Conservation (phyloP, 495 filamentous ascomycete genomes). For the Penicillium paradoxum region DNA sequence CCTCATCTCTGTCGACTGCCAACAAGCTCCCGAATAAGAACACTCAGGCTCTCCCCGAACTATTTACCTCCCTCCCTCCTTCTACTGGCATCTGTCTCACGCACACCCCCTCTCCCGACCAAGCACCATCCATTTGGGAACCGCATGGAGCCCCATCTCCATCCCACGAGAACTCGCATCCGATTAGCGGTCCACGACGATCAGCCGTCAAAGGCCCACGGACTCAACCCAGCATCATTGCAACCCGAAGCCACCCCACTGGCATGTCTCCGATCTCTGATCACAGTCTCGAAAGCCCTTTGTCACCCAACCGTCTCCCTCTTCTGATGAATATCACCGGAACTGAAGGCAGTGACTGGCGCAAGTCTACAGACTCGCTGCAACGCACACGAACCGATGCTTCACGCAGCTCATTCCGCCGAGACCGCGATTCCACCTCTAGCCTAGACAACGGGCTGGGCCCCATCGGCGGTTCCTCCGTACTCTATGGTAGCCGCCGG, state of each 20-base stretch:
- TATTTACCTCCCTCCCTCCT: conserved; percentile 26
- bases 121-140: conserved; percentile 27
- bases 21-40: conserved; percentile 3
- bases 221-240: conserved; percentile 23
- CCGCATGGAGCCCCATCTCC: conserved; percentile 22
- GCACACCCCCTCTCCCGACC: conserved; percentile 35
- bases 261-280: conserved; percentile 18
- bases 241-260: conserved; percentile 20
- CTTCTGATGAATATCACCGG: conserved; percentile 17
- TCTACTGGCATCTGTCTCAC: conserved; percentile 18
- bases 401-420: background rate
- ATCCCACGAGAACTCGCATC: conserved; percentile 18
- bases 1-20: conserved; percentile 9
- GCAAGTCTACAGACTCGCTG: conserved; percentile 19
- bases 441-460: conserved; percentile 10
- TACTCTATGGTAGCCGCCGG: background rate
- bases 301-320: conserved; percentile 10
- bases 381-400: conserved; percentile 17
- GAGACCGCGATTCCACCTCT: conserved; percentile 4
- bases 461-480: background rate
- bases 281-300: conserved; percentile 5
- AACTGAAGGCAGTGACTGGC: conserved; percentile 24
- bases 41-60: conserved; percentile 18
- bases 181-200: conserved; percentile 33
- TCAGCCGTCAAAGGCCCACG: conserved; percentile 38